Conservation (phyloP, 1,284 basidiomycete species). For the Pulchroboletus neoregius region DNA sequence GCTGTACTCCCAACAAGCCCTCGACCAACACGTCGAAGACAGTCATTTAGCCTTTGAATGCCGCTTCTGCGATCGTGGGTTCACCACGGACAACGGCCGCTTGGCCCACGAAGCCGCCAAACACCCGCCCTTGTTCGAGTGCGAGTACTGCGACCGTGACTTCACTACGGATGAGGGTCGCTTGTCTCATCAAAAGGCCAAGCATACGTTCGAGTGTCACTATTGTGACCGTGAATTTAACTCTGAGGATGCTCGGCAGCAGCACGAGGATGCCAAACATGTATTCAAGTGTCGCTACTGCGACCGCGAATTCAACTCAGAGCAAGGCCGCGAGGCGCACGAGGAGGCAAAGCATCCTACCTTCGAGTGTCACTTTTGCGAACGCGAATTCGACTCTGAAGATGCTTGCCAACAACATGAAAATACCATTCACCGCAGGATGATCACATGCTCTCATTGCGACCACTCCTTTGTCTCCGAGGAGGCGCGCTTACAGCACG, state of each 20-base stretch:
- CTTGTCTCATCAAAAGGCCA: slow-evolving; percentile 8
- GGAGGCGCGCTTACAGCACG: neutral
- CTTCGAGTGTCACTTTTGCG: slow-evolving; percentile 18
- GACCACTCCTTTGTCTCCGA: slow-evolving; percentile 8
- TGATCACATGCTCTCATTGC: slow-evolving; percentile 15
- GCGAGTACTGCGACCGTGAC: slow-evolving; percentile 7
- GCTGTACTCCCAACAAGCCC: slow-evolving; percentile 5
- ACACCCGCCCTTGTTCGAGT: slow-evolving; percentile 3
- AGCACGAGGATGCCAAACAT: slow-evolving; percentile 17
- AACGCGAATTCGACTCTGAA: slow-evolving; percentile 12
- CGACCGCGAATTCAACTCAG: slow-evolving; percentile 6
- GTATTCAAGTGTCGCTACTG: slow-evolving; percentile 11
- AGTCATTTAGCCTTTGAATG: slow-evolving; percentile 19
- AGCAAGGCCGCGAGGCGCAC: slow-evolving; percentile 3
- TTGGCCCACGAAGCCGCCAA: neutral
- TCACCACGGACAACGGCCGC: neutral
- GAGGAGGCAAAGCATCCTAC: slow-evolving; percentile 6
- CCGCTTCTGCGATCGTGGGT: slow-evolving; percentile 7
- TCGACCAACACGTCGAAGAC: slow-evolving; percentile 13
- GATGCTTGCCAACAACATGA: slow-evolving; percentile 13
- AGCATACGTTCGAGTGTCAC: slow-evolving; percentile 22
- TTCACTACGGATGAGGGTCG: slow-evolving; percentile 5
- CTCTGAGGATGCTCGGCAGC: neutral
- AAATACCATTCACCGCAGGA: slow-evolving; percentile 5
- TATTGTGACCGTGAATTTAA: slow-evolving; percentile 17